phyloP scores from a whole-genome alignment of 2,329 filamentous ascomycete species.

The Salinomyces thailandicus region DNA sequence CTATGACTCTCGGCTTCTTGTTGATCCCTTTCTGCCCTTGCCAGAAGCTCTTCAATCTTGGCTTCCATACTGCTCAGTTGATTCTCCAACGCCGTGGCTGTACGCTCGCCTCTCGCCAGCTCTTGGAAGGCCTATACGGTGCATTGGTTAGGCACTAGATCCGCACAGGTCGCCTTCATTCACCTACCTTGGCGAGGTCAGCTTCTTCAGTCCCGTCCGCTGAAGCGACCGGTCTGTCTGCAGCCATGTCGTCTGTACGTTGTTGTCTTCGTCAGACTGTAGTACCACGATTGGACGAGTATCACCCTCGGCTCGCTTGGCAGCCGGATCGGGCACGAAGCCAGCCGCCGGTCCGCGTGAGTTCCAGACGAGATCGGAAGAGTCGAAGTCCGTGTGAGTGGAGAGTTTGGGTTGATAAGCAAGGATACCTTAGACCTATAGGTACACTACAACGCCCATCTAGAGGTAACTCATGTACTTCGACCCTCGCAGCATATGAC shows the following conservation, averaged over 20 bases:
- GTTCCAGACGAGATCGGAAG: too few species aligned
- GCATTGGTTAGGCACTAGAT: background rate
- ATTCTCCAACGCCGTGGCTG: slow-evolving; percentile 45
- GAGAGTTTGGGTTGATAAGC: background rate
- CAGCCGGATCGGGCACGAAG: too few species aligned
- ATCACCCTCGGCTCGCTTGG: too few species aligned
- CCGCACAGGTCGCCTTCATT: background rate
- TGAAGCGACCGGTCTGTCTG: slow-evolving; percentile 13
- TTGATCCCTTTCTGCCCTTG: slow-evolving; percentile 36
- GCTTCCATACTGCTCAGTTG: slow-evolving; percentile 45
- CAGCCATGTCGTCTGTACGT: slow-evolving; percentile 13
- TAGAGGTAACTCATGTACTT: too few species aligned
- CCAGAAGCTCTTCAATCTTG: slow-evolving; percentile 45
- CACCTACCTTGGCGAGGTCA: slow-evolving; percentile 18
- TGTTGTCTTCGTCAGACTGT: too few species aligned
- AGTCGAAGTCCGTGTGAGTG: too few species aligned
- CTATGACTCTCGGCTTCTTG: slow-evolving; percentile 18
- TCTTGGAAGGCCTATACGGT: slow-evolving; percentile 40
- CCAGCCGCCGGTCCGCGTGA: too few species aligned
- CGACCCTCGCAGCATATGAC: too few species aligned
- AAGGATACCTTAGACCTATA: too few species aligned
- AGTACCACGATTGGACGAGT: too few species aligned
- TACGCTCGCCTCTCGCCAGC: slow-evolving; percentile 44
- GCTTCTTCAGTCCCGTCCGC: slow-evolving; percentile 14
- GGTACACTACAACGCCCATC: too few species aligned